Base-by-base conservation (phyloP, 352 stramenopile species). In the Elongisporangium senticosum region DNA sequence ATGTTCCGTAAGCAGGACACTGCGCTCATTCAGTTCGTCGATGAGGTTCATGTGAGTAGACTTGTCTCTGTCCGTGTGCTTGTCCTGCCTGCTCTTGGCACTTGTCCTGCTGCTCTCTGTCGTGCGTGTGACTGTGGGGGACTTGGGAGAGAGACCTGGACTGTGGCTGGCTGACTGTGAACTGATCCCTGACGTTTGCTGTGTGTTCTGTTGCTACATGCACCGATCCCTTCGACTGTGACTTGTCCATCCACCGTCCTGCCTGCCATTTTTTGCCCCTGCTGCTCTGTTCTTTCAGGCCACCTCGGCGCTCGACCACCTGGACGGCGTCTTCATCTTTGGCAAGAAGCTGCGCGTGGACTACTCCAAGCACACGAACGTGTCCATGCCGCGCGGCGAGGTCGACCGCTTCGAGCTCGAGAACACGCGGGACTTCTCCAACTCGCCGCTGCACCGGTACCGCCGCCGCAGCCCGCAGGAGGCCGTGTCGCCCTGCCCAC, bases 1-100 rank as follows among this genome's bases (percentile, higher is more conserved):
- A 93, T 93, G 84, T 93, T 91, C 59, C 77, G 80, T 26, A 93
- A 93, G 60, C 79, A 85, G 43, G 84, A 90, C 68, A 91, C 84
- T 0, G 82, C 82, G 40, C 64, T 93, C 19, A 86, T 93, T 49
- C 84, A 93, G 62, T 93, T 93, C 33, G 72, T 74, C 14, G 74
- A 87, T 62, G 84, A 91, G 55, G 63, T 71, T 37, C 84, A 93
- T 61, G 84, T 91, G 77, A 56, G 75, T 77, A 22, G 15, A 1
- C 17, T 49, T 49, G 1, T 15, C 54, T 24, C 23, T 53, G 2
- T 40, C 6, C 33, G 22, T 54, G 21, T 3, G 33, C 23, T 48
- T 23, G 49, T 48, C 20, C 56, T 49, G 19, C 7, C 43, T n/a
- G 14, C 47, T 20, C 14, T 43, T 13, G 43, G 22, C 26, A 37